These are phyloP conservation scores for Termitomyces sp. DNA, from an alignment of 1,284 basidiomycete genomes.

Conservation along the genomic window DNA sequence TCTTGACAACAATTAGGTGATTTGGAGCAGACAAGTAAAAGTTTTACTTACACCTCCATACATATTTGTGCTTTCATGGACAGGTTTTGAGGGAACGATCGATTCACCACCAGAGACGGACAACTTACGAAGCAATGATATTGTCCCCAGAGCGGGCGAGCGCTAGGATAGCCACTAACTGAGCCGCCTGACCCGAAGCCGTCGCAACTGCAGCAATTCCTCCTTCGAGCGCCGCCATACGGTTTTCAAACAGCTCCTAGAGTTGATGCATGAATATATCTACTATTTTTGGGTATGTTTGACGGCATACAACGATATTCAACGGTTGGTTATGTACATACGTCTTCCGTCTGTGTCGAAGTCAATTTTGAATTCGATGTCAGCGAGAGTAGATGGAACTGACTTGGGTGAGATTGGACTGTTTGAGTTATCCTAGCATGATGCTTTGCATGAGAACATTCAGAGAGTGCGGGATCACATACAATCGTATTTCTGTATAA, in stretches of 20 bases:
- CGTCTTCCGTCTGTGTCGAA: neutral
- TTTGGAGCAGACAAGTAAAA: neutral
- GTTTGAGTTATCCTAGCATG: neutral
- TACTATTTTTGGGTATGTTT: neutral
- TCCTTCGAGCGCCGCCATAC: slow-evolving; percentile 63
- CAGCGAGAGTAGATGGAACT: neutral
- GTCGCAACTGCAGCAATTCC: slow-evolving; percentile 63
- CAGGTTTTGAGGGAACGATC: neutral
- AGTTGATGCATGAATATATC: neutral
- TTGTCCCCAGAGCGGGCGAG: slow-evolving; percentile 55
- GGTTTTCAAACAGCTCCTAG: slow-evolving; percentile 62
- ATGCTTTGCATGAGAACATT: too few species aligned
- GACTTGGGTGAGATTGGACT: neutral
- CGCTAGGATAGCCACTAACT: slow-evolving; percentile 54
- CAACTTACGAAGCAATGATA: slow-evolving; percentile 36
- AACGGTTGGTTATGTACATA: neutral
- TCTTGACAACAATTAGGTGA: neutral
- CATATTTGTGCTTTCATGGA: neutral
- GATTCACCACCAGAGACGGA: neutral
- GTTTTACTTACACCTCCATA: slow-evolving; percentile 1
- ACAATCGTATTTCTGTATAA: neutral
- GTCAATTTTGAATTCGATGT: neutral
- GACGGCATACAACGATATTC: neutral
- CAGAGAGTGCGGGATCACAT: neutral
- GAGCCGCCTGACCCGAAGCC: slow-evolving; percentile 59